These are phyloP conservation scores for Meyerozyma carpophila DNA, from an alignment of 1,139 yeast species.

Conservation along the genomic window DNA sequence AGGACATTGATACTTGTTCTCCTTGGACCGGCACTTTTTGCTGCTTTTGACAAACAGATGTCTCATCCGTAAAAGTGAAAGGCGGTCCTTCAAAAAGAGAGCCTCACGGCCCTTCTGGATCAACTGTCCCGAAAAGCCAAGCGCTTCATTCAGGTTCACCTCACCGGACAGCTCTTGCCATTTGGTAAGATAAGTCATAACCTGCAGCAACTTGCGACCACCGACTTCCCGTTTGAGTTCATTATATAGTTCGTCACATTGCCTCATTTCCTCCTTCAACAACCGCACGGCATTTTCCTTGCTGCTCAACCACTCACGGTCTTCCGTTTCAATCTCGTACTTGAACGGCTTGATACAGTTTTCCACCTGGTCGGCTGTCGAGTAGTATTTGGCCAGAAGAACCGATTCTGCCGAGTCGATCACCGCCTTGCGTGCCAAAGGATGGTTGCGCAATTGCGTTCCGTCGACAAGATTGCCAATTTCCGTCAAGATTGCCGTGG, in stretches of 20 bases:
- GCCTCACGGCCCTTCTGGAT: constrained; percentile 80
- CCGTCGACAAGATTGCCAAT: constrained; percentile 66
- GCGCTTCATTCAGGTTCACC: constrained; percentile 51
- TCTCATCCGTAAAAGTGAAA: constrained; percentile 68
- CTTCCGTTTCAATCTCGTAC: constrained; percentile 94
- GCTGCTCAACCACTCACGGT: constrained; percentile 84
- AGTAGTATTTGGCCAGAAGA: constrained; percentile 69
- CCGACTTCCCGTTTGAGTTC: constrained; percentile 72
- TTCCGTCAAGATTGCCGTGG: constrained; percentile 74
- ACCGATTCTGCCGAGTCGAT: constrained; percentile 82
- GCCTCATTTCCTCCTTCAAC: constrained; percentile 78
- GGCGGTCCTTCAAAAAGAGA: constrained; percentile 70
- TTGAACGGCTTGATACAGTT: constrained; percentile 97
- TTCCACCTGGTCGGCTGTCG: constrained; percentile 97
- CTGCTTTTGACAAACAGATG: constrained; percentile 70
- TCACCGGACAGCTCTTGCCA: constrained; percentile 41
- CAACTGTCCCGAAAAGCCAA: constrained; percentile 71
- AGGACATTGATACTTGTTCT: constrained; percentile 86
- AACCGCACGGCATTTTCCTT: constrained; percentile 72
- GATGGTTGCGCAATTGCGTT: constrained; percentile 79
- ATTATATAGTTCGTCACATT: constrained; percentile 65
- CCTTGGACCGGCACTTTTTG: constrained; percentile 66
- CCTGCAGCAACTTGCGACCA: constrained; percentile 75
- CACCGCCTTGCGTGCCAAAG: constrained; percentile 75
- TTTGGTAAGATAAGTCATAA: constrained; percentile 64